Base-by-base conservation (phyloP, 257 asterid species). In the Nicotiana tabacum region DNA sequence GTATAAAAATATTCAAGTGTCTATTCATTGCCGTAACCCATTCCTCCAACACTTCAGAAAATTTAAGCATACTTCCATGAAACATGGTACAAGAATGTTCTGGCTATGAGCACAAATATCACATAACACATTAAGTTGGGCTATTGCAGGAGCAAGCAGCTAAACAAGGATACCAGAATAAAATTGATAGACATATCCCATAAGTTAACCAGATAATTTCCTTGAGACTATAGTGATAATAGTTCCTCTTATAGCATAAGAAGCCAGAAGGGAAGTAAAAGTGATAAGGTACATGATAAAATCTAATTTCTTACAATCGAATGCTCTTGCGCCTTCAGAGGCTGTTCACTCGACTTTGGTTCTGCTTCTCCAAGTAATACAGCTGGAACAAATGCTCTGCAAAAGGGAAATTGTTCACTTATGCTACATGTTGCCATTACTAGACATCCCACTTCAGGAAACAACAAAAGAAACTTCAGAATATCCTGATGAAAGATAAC, bases 381-480 rank as follows among this genome's bases (percentile, higher is more conserved):
- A 78, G 99, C 99, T 64, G 99, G 99, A 83, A 96, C 99, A 90
- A 96, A 96, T 85, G 99, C 99, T 87, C 99, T 96, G 86, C 37
- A 79, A 85, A 82, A 84, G 79, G 68, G 27, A 84, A 85, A 77
- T 27, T 66, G 85, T 77, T 81, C 60, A 21, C 51, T 66, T 29
- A 56, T 76, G 53, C 57, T 29, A 51, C 70, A 66, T 21, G 66
- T 66, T 29, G 8, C 80, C 48, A 67, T 67, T 24, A 66, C 51
- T 72, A 39, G n/a, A 61, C 53, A 55, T 33, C 24, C 64, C 32
- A 39, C 66, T 62, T 72, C 65, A 78, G 81, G 77, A 83, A 70
- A 58, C 82, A 86, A 51, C 66, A 74, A 46, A 87, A 84, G 21
- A 68, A 77, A 82, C 77, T 82, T 18, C 15, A 51, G 77, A 77